Base-by-base conservation (phyloP, 805 yeast species). In the Schizosaccharomyces octosporus region DNA sequence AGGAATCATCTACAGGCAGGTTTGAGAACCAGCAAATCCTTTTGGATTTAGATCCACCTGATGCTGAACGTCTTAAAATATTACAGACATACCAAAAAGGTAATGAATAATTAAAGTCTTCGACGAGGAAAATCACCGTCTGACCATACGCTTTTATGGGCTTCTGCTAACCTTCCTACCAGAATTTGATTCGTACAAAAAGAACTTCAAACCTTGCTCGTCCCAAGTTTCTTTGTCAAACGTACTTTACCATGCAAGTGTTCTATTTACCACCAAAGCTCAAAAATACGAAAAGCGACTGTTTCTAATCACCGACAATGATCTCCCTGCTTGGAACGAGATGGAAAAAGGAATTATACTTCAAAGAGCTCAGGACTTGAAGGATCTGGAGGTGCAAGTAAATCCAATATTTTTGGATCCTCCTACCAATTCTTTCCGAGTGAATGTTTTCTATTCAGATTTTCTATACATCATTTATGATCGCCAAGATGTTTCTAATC, bases 231-330 rank as follows among this genome's bases (percentile, higher is more conserved):
- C 73, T 87, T 57, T 74, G 74, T 42, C 73, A 74, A 27, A 71
- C 83, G 7, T 77, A 80, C 61, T 82, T 80, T 61, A 83, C 81
- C 63, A 81, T 84, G 27, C 29, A 6, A 29, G 29, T 39, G 42
- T 39, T 21, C 19, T 57, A 4, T 36, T 36, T 15, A 57, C 60
- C 2, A 39, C 48, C 27, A 57, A 24, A 7, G 39, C 27, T 57
- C 27, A 51, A 24, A 51, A 51, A 17, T 24, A 19, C 21, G 57
- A 29, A 24, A 79, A 78, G 65, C 81, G 84, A 66, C 71, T 86
- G 2, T 78, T 87, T 64, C 72, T 87, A 67, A 79, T 88, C 67
- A 86, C 95, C 0, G 84, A 83, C 68, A 81, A 83, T 68, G 93
- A 84, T 65, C 71, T 71, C 58, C 97, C 96, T 0, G 77, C 72